Evolutionary conservation across 1,284 basidiomycete species (phyloP), one percentile per base, ranked within the genome.

Genomic region (Erythrobasidium hasegawianum): DNA sequence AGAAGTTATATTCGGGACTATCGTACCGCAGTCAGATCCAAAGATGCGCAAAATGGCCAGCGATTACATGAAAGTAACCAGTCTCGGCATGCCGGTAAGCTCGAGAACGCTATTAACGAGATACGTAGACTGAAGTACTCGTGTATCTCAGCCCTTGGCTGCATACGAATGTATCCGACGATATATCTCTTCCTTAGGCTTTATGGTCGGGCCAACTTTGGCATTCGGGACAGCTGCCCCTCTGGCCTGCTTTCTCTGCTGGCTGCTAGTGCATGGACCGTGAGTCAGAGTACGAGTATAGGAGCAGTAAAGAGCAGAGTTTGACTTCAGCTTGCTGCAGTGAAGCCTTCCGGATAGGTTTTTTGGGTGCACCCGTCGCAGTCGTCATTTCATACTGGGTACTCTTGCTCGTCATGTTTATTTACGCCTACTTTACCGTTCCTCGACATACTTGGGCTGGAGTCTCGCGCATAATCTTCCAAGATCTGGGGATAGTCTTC

Each of bases 351-450:
- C 81, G 88, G 14, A 80, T 97, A 0, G 95, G 95, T 4, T 98
- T 93, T 78, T 85, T 92, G 66, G 95, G 95, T 9, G 94, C 93
- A 1, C 94, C 95, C 0, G 81, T 97, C 41, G 89, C 93, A 0
- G 91, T 90, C 0, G 87, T 89, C 0, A 82, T 94, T 67, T 89
- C 88, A 1, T 29, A 57, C 54, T 52, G 38, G 22, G 26, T 26
- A 18, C 47, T 72, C 74, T 52, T 72, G 59, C 39, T 87, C 41
- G 74, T 85, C 53, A 87, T 86, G 1, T 76, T 90, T 40, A 61
- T 81, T 16, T 94, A 91, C 74, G 88, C 87, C 8, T 69, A 88
- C 8, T 84, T 85, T 73, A 85, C 85, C 69, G 86, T 87, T 0
- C 87, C 90, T 0, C 79, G 81, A 41, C 87, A 85, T 0, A 90